Evolutionary conservation across 2,329 filamentous ascomycete species (phyloP), one percentile per base, ranked within the genome.

Genomic region (Raffaelea arxii): DNA sequence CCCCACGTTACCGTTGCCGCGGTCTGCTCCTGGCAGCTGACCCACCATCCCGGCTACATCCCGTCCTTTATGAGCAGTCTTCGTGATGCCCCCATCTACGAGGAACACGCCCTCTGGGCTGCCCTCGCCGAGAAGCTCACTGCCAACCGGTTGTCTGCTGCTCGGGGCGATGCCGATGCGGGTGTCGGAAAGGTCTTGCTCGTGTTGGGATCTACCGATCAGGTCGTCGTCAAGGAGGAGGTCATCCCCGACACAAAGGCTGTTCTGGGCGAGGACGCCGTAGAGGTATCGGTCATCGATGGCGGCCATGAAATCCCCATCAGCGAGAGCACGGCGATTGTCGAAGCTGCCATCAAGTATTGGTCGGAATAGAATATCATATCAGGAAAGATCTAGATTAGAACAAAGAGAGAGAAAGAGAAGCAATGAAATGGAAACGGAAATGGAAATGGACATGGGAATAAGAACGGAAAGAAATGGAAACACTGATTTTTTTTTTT

Each of bases 61-160:
- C 67, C 70, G 3, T 76, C 84, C 0, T 89, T 89, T 56, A 74
- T 88, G 56, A 84, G 78, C 48, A 80, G 76, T 25, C 82, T 91
- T 54, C 72, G 80, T 19, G 65, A 84, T 56, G 82, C 80, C 2
- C 86, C 86, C 0, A 78, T 90, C 21, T 77, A 82, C 51, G 72
- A 74, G 12, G 75, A 83, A 52, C 72, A 79, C 46, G 67, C 70
- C 32, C 69, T 77, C 37, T 91, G 84, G 85, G 59, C 59, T 22
- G 62, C 68, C 1, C 67, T 89, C 25, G 71, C 74, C 0, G 57
- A 62, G 14, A 60, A 72, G 30, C 64, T 84, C 18, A 61, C 63
- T 59, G 40, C 64, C 71, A 53, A 68, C 64, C 40, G 56, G 55
- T 19, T 48, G 6, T n/a, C 4, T 2, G 21, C 19, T 22, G 23